Percentiles rank a stretch among this genome's conserved stretches.
Evolutionary conservation across 768 basidiomycete genomes (phyloP).

Genomic region (Xerocomellus amylosporus): DNA sequence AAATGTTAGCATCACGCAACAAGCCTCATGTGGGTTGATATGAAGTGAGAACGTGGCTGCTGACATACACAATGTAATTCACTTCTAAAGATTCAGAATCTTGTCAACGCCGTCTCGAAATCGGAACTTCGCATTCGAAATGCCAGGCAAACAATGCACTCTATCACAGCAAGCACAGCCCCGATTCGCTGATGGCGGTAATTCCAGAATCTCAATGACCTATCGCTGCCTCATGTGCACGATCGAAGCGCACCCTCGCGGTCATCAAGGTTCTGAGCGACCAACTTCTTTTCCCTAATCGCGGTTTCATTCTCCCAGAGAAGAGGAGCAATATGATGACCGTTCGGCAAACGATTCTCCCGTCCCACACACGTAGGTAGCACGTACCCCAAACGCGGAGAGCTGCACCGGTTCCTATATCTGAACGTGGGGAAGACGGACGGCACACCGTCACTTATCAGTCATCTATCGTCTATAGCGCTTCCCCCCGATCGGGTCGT

Average conservation of each 20-base stretch:
- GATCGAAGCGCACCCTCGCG: conserved; percentile 5
- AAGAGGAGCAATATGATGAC: conserved; percentile 10
- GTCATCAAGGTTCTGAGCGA: background rate
- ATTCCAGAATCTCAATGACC: conserved; percentile 7
- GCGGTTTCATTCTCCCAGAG: conserved; percentile 3
- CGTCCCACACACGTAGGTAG: conserved; percentile 8
- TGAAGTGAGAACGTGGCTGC: background rate
- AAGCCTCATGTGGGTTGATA: background rate
- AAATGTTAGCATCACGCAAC: background rate
- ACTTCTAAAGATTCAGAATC: background rate
- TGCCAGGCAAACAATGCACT: background rate
- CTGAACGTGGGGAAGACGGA: conserved; percentile 12
- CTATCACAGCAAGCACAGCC: conserved; percentile 10
- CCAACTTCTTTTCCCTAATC: conserved; percentile 3
- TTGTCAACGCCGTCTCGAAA: background rate
- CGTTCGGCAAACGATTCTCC: conserved; percentile 22
- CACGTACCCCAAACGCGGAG: conserved; percentile 11
- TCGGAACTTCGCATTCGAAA: background rate
- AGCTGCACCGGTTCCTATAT: background rate
- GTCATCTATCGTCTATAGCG: background rate
- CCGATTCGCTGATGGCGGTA: background rate
- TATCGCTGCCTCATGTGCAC: conserved; percentile 14
- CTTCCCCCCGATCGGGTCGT: background rate
- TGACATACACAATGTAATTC: background rate
- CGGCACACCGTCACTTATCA: background rate